Evolutionary conservation across 2,329 filamentous ascomycete genomes (phyloP).

Genomic region (Xylogone sp.): DNA sequence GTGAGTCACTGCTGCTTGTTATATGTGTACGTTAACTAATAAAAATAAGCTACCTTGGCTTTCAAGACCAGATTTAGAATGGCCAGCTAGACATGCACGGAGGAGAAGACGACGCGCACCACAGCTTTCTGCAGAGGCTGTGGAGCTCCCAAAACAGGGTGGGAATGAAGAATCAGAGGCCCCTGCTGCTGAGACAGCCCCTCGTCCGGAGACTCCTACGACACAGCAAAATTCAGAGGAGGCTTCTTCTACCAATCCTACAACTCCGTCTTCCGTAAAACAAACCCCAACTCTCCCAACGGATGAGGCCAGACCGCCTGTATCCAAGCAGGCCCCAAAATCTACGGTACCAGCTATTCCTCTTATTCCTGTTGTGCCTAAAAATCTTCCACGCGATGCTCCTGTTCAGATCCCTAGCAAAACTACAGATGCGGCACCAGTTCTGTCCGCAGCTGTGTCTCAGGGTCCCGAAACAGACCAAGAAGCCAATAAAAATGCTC

Average conservation of each 20-base stretch:
- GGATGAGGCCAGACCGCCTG: conserved; percentile 21
- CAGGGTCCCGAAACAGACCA: conserved; percentile 2
- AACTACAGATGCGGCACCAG: not conserved
- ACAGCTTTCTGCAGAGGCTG: conserved; percentile 17
- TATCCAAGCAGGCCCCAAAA: conserved; percentile 26
- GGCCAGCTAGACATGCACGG: conserved; percentile 40
- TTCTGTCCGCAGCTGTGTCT: not conserved
- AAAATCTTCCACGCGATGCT: conserved; percentile 39
- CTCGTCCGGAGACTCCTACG: conserved; percentile 44
- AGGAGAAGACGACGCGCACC: conserved; percentile 37
- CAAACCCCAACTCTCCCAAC: conserved; percentile 9
- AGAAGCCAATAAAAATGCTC: conserved; percentile 9
- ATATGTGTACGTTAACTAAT: conserved; percentile 22
- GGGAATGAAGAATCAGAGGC: conserved; percentile 5
- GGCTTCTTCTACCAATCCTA: conserved; percentile 42
- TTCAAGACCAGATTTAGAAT: conserved; percentile 47
- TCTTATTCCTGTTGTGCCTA: conserved; percentile 39
- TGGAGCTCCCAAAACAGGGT: conserved; percentile 18
- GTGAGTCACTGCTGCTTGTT: conserved; percentile 36
- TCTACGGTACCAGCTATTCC: conserved; percentile 40
- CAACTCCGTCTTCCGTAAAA: conserved; percentile 48
- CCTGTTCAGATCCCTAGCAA: conserved; percentile 9
- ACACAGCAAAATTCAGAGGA: conserved; percentile 35
- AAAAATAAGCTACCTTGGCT: conserved; percentile 52
- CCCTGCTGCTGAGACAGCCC: conserved; percentile 33